Evolutionary conservation across 2,329 filamentous ascomycete genomes (phyloP).

Genomic region (Didymella keratinophila): DNA sequence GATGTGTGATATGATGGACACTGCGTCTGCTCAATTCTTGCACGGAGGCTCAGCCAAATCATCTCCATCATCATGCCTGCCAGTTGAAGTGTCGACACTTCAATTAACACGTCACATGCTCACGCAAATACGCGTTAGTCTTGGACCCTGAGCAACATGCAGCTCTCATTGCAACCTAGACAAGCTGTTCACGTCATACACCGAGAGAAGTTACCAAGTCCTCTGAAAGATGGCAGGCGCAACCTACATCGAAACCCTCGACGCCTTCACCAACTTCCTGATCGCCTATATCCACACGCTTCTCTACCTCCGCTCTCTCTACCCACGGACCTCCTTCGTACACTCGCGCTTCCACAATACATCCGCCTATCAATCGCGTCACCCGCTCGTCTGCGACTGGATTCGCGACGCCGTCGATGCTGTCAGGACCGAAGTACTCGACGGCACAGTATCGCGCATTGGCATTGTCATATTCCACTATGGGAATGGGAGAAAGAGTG

Average conservation of each 20-base stretch:
- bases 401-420: conserved; percentile 81
- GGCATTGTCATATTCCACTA: conserved; percentile 65
- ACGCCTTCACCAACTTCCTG: conserved; percentile 79
- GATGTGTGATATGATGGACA: conserved; percentile 1
- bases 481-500: conserved; percentile 18
- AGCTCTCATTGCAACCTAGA: not conserved
- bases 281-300: conserved; percentile 85
- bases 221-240: conserved; percentile 13
- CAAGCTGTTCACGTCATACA: no score
- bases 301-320: conserved; percentile 81
- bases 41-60: not conserved
- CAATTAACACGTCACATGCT: no score
- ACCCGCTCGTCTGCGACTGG: conserved; percentile 86
- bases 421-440: conserved; percentile 72
- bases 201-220: no score
- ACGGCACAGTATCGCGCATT: conserved; percentile 61
- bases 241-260: conserved; percentile 62
- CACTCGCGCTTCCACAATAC: conserved; percentile 83
- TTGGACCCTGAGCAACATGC: conserved; percentile 5
- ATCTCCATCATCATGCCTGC: not conserved
- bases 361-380: conserved; percentile 82
- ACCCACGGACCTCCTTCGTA: conserved; percentile 79
- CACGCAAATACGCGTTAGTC: conserved; percentile 13
- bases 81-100: not conserved
- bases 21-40: conserved; percentile 2